phyloP scores from a whole-genome alignment of 495 filamentous ascomycete species.

The Penicillium arizonense region DNA sequence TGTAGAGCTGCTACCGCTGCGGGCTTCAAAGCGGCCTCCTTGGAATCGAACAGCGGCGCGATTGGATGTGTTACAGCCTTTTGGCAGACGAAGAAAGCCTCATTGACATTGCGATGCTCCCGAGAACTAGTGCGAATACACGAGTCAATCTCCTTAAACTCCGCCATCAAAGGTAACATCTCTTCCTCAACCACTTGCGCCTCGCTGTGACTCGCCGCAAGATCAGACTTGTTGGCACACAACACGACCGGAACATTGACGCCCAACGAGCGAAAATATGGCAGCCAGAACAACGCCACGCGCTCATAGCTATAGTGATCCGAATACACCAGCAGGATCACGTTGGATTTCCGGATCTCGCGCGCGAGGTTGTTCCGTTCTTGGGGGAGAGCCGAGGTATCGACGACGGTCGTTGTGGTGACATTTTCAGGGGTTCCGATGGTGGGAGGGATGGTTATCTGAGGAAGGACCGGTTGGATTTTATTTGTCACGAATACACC shows the following conservation, averaged over 20 bases:
- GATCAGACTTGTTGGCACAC: slow-evolving; percentile 95
- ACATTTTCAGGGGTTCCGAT: slow-evolving; percentile 92
- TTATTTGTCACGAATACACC: slow-evolving; percentile 91
- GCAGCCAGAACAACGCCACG: slow-evolving; percentile 96
- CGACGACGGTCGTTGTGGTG: slow-evolving; percentile 90
- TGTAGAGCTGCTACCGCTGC: slow-evolving; percentile 81
- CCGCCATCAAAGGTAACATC: slow-evolving; percentile 97
- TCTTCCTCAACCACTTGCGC: slow-evolving; percentile 88
- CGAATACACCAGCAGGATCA: slow-evolving; percentile 95
- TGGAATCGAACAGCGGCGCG: slow-evolving; percentile 93
- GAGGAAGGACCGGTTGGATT: slow-evolving; percentile 90
- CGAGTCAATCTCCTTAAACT: slow-evolving; percentile 98
- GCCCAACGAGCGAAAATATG: slow-evolving; percentile 92
- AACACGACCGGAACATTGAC: slow-evolving; percentile 98
- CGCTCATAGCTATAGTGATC: slow-evolving; percentile 99
- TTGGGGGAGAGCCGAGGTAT: slow-evolving; percentile 93
- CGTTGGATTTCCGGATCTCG: slow-evolving; percentile 94
- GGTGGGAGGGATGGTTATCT: slow-evolving; percentile 87
- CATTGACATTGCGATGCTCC: slow-evolving; percentile 93
- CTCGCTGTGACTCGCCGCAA: slow-evolving; percentile 65
- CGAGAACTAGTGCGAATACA: slow-evolving; percentile 94
- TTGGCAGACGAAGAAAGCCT: slow-evolving; percentile 95
- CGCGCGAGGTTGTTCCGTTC: slow-evolving; percentile 84
- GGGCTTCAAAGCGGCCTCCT: slow-evolving; percentile 85
- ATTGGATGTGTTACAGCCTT: slow-evolving; percentile 99